Evolutionary conservation across 768 basidiomycete genomes (phyloP).

Genomic region (Termitomyces sp.): DNA sequence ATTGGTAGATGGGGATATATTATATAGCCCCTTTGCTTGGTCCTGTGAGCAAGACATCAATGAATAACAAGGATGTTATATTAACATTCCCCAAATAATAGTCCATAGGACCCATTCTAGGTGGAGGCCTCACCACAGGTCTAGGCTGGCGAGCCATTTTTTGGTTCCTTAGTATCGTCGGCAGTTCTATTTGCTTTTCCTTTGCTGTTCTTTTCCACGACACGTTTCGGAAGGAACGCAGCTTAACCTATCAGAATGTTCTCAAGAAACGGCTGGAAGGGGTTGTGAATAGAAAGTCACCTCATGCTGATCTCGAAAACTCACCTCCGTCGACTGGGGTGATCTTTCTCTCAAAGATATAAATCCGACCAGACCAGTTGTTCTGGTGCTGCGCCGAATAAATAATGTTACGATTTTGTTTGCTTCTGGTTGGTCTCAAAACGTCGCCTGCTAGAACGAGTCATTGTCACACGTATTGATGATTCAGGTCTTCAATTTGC

Average conservation of each 20-base stretch:
- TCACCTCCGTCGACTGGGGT: slow-evolving; percentile 18
- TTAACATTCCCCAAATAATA: slow-evolving; percentile 11
- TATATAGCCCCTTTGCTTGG: slow-evolving; percentile 80
- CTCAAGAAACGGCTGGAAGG: slow-evolving; percentile 42
- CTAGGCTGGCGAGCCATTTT: slow-evolving; percentile 81
- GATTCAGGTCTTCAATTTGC: slow-evolving; percentile 66
- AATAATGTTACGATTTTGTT: slow-evolving; percentile 69
- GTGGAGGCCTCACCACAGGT: slow-evolving; percentile 61
- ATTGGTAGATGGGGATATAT: slow-evolving; percentile 65
- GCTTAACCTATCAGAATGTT: slow-evolving; percentile 74
- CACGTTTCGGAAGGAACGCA: slow-evolving; percentile 81
- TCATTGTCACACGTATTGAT: not conserved
- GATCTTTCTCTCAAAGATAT: slow-evolving; percentile 59
- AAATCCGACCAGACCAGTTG: slow-evolving; percentile 68
- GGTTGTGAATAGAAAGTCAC: not conserved
- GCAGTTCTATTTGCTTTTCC: slow-evolving; percentile 46
- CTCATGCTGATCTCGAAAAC: slow-evolving; percentile 19
- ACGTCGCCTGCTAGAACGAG: not conserved
- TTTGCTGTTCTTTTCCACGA: slow-evolving; percentile 76
- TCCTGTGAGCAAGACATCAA: slow-evolving; percentile 32
- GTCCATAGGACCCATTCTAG: slow-evolving; percentile 69
- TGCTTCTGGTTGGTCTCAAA: slow-evolving; percentile 53
- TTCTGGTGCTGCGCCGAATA: slow-evolving; percentile 49
- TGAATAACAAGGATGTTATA: not conserved
- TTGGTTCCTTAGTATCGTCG: slow-evolving; percentile 74